Base-by-base conservation (phyloP, 352 stramenopile genomes). In the Phytophthora foliorum region DNA sequence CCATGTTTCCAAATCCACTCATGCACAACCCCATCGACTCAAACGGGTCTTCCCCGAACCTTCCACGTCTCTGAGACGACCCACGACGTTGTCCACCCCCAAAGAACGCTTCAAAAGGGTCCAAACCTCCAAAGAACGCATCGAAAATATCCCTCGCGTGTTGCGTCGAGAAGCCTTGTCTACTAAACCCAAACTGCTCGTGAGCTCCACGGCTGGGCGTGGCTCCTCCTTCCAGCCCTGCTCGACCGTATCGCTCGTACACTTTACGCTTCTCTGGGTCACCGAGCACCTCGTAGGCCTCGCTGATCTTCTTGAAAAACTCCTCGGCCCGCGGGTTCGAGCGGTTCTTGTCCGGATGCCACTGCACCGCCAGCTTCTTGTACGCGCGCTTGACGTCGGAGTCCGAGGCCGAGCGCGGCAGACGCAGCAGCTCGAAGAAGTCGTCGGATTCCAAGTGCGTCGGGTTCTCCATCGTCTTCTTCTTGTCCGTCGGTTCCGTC, bases 271-370 rank as follows among this genome's bases (percentile, higher is more conserved):
- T 91, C 38, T 81, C 79, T 8, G 59, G 58, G 57, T 98, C 89
- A 38, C 81, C 87, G 56, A 98, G 69, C 25, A 95, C 80, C 48
- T 95, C 91, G 64, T 98, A 98, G 13, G 96, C 94, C 57, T 96
- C 75, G 27, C 86, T 89, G 22, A 98, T 83, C 55, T 86, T 84
- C 72, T 97, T 95, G 72, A 98, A 98, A 52, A 89, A 87, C 57
- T 98, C 93, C 27, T 93, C 85, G 11, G 94, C 93, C 19, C 73
- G 71, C 24, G 91, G 76, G 64, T 92, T 70, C 22, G 84, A 78
- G 38, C 88, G 83, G 70, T 98, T 98, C 73, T 98, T 98, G 69
- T 98, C 95, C 2, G 95, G 95, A 69, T 98, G 95, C 78, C 92
- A 98, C 63, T 95, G 95, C 36, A 98, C 75, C 27, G 84, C 84